Evolutionary conservation across 208 protist species (phyloP).

Genomic region (Trypanosoma melophagium): DNA sequence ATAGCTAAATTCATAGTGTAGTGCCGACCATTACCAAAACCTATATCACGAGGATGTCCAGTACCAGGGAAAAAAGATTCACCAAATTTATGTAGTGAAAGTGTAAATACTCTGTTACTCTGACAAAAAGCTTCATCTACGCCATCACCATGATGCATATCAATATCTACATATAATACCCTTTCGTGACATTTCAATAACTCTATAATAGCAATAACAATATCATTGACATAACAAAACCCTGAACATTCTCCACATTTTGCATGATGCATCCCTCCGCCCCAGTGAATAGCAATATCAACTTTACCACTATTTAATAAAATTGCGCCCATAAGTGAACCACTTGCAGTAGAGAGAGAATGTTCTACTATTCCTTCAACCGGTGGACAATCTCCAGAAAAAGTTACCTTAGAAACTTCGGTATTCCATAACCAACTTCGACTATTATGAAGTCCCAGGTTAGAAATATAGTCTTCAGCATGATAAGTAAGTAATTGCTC

Average conservation of each 20-base stretch:
- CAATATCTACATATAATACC: constrained; percentile 99
- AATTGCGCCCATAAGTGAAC: constrained; percentile 82
- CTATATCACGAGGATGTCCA: constrained; percentile 87
- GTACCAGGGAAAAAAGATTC: constrained; percentile 99
- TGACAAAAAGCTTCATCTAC: constrained; percentile 99
- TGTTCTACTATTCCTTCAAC: constrained; percentile 88
- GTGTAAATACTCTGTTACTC: constrained; percentile 99
- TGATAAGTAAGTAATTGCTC: constrained; percentile 70
- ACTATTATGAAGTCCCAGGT: constrained; percentile 82
- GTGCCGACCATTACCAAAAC: constrained; percentile 71
- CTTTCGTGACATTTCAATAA: constrained; percentile 97
- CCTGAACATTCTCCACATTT: constrained; percentile 97
- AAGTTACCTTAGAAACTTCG: constrained; percentile 75
- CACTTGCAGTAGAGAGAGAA: constrained; percentile 79
- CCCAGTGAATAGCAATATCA: constrained; percentile 98
- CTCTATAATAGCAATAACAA: constrained; percentile 99
- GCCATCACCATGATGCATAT: constrained; percentile 99
- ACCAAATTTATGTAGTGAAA: constrained; percentile 99
- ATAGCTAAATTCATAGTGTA: constrained; percentile 89
- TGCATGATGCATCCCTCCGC: constrained; percentile 98
- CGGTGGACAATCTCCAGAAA: constrained; percentile 88
- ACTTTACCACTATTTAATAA: constrained; percentile 79
- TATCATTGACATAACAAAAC: constrained; percentile 99
- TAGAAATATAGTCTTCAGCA: constrained; percentile 74
- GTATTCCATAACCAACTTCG: constrained; percentile 85